Base-by-base conservation (phyloP, 305 asterid genomes). In the Fraxinus floribunda region DNA sequence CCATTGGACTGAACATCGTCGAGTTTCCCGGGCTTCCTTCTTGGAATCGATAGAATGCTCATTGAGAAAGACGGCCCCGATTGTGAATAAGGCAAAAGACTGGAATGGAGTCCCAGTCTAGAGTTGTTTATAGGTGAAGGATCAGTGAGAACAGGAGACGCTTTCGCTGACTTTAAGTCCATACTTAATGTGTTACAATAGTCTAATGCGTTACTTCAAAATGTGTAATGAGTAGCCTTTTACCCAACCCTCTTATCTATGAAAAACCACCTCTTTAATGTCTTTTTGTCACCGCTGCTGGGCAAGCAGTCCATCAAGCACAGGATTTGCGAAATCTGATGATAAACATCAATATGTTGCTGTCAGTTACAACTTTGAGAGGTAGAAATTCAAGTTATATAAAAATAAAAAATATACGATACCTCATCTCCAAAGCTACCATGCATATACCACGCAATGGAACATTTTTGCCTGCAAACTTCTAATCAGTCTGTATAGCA, bases 1-100 rank as follows among this genome's bases (percentile, higher is more conserved):
- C 97, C 96, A 32, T 93, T 94, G 68, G 94, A 90, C 7, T 88
- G 85, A 84, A 92, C 98, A 79, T 95, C 98, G 1, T 94, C 97
- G 16, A 94, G 90, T 82, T 86, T 94, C 39, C 87, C 93, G 0
- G 95, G 91, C 78, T 93, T 94, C 84, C 90, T 93, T 78, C 94
- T 91, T 0, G 94, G 89, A 26, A 85, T 80, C 7, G 91, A 57
- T 62, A 86, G 80, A 84, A 79, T 85, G n/a, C 86, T 79, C 20
- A 86, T 52, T 81, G 60, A 49, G 60, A 49, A 49, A 49, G 60
- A 49, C 5, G 7, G 60, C 60, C 60, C 60, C 1, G 60, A 49
- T 49, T 10, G 96, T 78, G 78, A 89, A 90, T 22, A 88, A 75
- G 93, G 92, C 84, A 91, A 77, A 39, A 88, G 84, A 60, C 90